These are phyloP conservation scores for Nicotiana tomentosiformis DNA, from an alignment of 257 asterid species.

Conservation along the genomic window DNA sequence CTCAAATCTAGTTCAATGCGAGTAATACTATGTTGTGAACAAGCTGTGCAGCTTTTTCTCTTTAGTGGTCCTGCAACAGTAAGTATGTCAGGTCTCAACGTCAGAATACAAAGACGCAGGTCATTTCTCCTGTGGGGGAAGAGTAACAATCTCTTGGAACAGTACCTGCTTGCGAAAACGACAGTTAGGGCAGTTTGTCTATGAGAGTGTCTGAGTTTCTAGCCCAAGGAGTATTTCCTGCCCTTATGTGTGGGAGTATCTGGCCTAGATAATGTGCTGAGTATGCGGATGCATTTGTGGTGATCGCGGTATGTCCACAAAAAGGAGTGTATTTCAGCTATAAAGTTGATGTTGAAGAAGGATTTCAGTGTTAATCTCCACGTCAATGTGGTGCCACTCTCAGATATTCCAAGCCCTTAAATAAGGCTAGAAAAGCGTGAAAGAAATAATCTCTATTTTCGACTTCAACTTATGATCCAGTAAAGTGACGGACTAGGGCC, in stretches of 20 bases:
- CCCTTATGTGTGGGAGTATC: neutral
- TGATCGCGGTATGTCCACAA: neutral
- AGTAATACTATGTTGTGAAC: neutral
- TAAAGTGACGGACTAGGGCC: neutral
- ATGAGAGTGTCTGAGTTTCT: neutral
- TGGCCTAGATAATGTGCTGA: neutral
- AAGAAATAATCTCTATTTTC: neutral
- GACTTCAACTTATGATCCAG: neutral
- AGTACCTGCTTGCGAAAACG: neutral
- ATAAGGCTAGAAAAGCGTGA: neutral
- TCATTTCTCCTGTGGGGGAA: neutral
- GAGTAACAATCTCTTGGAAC: conserved; percentile 1
- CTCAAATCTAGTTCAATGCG: neutral
- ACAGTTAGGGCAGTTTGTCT: neutral
- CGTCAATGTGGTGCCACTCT: neutral
- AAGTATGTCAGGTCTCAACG: neutral
- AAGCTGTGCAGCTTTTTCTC: neutral
- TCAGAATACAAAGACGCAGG: neutral
- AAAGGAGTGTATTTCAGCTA: conserved; percentile 5
- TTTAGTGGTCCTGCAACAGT: neutral
- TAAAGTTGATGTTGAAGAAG: neutral
- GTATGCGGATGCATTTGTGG: neutral
- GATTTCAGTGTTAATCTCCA: neutral
- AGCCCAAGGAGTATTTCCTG: neutral
- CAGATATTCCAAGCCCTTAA: neutral